Percentiles rank a stretch among this genome's conserved stretches.
These are phyloP conservation scores for Solanum sitiens DNA, from an alignment of 257 asterid species.

Conservation along the genomic window DNA sequence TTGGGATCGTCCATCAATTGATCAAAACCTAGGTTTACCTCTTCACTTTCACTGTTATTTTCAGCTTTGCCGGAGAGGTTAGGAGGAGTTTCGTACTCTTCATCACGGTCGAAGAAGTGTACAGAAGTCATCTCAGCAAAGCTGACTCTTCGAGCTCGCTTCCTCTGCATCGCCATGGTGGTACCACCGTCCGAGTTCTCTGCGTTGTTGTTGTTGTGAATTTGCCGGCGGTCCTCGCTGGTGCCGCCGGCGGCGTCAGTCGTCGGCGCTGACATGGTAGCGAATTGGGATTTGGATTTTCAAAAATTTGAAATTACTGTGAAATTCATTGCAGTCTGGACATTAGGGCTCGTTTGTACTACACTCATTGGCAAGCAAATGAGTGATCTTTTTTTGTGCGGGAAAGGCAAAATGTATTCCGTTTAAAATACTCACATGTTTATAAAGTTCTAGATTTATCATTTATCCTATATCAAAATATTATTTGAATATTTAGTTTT, in stretches of 20 bases:
- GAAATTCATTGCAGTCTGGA: not conserved
- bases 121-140: slow-evolving; percentile 90
- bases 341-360: not conserved
- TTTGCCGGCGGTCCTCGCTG: slow-evolving; percentile 22
- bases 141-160: slow-evolving; percentile 89
- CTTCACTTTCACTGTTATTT: slow-evolving; percentile 8
- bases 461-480: not conserved
- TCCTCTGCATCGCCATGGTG: slow-evolving; percentile 47
- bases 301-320: not conserved
- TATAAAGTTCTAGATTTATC: not conserved
- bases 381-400: slow-evolving; percentile 8
- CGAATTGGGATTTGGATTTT: not conserved
- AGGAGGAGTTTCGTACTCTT: slow-evolving; percentile 47
- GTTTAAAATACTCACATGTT: not conserved
- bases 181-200: slow-evolving; percentile 55
- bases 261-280: slow-evolving; percentile 32
- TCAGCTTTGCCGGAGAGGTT: slow-evolving; percentile 8
- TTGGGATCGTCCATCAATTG: slow-evolving; percentile 18
- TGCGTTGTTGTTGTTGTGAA: slow-evolving; percentile 2
- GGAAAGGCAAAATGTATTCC: not conserved
- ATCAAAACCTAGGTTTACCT: slow-evolving; percentile 18
- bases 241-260: slow-evolving; percentile 1
- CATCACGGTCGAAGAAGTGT: slow-evolving; percentile 89
- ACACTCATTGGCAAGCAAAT: not conserved
- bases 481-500: not conserved